Conservation (phyloP, 1,284 basidiomycete species). For the Stygiomarasmius scandens region DNA sequence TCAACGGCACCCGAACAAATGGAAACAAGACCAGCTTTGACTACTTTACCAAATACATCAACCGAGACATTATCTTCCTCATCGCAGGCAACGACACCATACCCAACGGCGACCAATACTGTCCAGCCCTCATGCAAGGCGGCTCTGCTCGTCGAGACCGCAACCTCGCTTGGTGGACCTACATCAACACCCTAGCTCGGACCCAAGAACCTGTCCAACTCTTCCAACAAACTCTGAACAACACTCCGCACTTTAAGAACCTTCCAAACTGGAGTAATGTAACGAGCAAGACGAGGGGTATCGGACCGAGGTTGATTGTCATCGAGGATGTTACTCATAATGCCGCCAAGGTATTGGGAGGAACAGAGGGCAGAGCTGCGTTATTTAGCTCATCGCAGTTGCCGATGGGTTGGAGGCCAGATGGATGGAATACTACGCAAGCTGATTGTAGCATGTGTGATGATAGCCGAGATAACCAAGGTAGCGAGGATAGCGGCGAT, state of each 20-base stretch:
- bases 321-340: neutral
- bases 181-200: neutral
- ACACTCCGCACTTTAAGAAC: neutral
- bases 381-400: neutral
- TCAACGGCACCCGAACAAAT: neutral
- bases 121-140: neutral
- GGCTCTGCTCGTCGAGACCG: neutral
- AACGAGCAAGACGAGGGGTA: neutral
- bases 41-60: neutral
- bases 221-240: neutral
- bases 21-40: neutral
- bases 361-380: neutral
- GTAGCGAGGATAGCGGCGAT: neutral
- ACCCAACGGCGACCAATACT: neutral
- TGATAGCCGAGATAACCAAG: neutral
- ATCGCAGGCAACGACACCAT: neutral
- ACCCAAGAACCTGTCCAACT: neutral
- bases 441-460: neutral
- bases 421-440: neutral
- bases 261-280: neutral
- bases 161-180: neutral
- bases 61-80: neutral
- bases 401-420: neutral
- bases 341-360: neutral
- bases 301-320: neutral